Percentiles rank a stretch among this genome's conserved stretches.
Evolutionary conservation across 2,329 filamentous ascomycete species (phyloP).

Genomic region (Microdochium nivale): DNA sequence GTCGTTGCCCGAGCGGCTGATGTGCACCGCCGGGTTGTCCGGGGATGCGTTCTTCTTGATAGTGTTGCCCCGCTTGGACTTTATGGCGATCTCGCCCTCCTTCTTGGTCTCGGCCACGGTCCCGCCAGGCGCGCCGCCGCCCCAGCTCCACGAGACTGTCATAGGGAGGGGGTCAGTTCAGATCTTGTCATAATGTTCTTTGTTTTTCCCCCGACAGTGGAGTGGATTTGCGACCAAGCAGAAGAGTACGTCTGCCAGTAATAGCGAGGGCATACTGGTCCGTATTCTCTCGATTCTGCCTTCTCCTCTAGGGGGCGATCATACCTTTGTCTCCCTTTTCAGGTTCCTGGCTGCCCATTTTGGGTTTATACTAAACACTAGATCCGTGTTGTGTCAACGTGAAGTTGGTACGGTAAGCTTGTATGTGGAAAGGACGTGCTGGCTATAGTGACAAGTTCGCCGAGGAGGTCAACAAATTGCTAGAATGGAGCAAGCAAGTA

Average conservation of each 20-base stretch:
- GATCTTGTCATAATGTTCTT: neutral
- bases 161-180: neutral
- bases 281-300: too few species aligned
- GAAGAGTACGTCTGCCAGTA: too few species aligned
- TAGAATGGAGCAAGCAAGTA: too few species aligned
- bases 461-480: too few species aligned
- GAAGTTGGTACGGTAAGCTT: too few species aligned
- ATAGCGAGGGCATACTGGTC: too few species aligned
- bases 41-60: constrained; percentile 55
- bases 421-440: too few species aligned
- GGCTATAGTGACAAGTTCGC: neutral
- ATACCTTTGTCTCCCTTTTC: neutral
- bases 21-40: constrained; percentile 51
- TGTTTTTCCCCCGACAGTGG: neutral
- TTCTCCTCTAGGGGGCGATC: too few species aligned
- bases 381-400: too few species aligned
- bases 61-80: constrained; percentile 53
- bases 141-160: constrained; percentile 56
- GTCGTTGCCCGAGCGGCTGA: constrained; percentile 52
- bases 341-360: neutral
- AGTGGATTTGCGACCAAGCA: neutral
- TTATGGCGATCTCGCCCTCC: constrained; percentile 50
- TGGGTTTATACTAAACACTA: neutral
- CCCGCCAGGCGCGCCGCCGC: constrained; percentile 43
- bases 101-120: constrained; percentile 53